Base-by-base conservation (phyloP, 371 early-diverging fungal genomes). In the Conidiobolus coronatus region DNA sequence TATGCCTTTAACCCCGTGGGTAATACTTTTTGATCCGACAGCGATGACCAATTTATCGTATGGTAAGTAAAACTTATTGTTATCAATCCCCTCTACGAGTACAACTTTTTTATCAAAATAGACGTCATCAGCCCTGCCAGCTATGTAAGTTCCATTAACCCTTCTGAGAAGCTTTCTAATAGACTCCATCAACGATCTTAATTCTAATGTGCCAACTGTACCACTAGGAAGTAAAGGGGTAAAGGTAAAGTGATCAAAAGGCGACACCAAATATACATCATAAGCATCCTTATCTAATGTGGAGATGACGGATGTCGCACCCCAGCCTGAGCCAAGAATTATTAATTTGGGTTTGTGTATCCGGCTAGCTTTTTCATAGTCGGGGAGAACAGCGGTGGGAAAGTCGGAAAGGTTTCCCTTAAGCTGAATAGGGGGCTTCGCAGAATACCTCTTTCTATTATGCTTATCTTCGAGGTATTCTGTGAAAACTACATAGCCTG, bases 231-330 rank as follows among this genome's bases (percentile, higher is more conserved):
- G 61, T 38, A 86, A 56, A n/a, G 77, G 84, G 33, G 87, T 88
- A 46, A 90, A 87, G 15, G 81, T 61, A 57, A 87, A 90, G 57
- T 87, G 79, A 60, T 90, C 87, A 53, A 73, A 66, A 20, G 77
- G 77, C 5, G 77, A 76, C 0, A 84, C 61, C 13, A 84, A 60
- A 0, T 73, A 67, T 13, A 86, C 81, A 51, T 87, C 75, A 54
- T 81, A 89, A 35, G 68, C 61, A 41, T 65, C 66, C 29, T 65
- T 68, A 38, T 81, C 76, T 35, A 89, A 50, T 24, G 66, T 68
- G 5, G 9, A 40, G 2, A 9, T 19, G 6, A 29, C 41, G 19
- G 22, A 5, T 52, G 57, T 37, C 54, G 62, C 65, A 3, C 73
- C 82, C 83, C 82, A 81, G 3, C 86, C 84, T 14, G 75, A 65